A percentile compares a stretch with the other conserved stretches of the same genome.
phyloP scores from a whole-genome alignment of 257 asterid genomes.

The Leonotis leonurus region DNA sequence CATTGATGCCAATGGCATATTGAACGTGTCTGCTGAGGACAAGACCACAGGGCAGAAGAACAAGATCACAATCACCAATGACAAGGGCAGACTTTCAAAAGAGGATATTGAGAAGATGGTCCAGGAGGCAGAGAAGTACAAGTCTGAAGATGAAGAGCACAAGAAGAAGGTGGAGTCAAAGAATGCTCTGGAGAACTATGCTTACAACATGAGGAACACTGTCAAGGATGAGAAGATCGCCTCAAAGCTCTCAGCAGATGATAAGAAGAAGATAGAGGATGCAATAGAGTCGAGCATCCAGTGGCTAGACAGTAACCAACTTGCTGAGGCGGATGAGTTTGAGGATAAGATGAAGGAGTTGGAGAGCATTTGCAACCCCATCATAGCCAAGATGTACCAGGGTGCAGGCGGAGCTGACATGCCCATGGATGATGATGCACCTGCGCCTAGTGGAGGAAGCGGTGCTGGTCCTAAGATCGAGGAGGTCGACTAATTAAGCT shows the following conservation, averaged over 20 bases:
- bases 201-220: constrained; percentile 66
- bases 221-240: constrained; percentile 52
- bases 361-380: constrained; percentile 44
- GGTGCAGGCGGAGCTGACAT: constrained; percentile 40
- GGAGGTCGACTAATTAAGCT: constrained; percentile 39
- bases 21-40: constrained; percentile 67
- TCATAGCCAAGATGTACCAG: constrained; percentile 49
- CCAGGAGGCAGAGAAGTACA: constrained; percentile 67
- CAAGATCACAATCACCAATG: constrained; percentile 68
- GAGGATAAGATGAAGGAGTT: constrained; percentile 45
- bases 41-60: constrained; percentile 68
- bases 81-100: constrained; percentile 59
- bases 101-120: constrained; percentile 66
- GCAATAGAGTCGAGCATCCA: constrained; percentile 36
- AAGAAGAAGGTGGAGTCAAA: constrained; percentile 60
- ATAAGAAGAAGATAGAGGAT: constrained; percentile 52
- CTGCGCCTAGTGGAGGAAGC: constrained; percentile 34
- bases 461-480: constrained; percentile 61
- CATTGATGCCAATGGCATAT: constrained; percentile 57
- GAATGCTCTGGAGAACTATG: constrained; percentile 48
- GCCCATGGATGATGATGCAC: constrained; percentile 48
- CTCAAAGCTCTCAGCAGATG: constrained; percentile 41
- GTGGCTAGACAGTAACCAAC: constrained; percentile 38
- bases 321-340: constrained; percentile 32
- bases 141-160: constrained; percentile 56